These are phyloP conservation scores for Paecilomyces sp. DNA, from an alignment of 2,329 filamentous ascomycete species.

Conservation along the genomic window DNA sequence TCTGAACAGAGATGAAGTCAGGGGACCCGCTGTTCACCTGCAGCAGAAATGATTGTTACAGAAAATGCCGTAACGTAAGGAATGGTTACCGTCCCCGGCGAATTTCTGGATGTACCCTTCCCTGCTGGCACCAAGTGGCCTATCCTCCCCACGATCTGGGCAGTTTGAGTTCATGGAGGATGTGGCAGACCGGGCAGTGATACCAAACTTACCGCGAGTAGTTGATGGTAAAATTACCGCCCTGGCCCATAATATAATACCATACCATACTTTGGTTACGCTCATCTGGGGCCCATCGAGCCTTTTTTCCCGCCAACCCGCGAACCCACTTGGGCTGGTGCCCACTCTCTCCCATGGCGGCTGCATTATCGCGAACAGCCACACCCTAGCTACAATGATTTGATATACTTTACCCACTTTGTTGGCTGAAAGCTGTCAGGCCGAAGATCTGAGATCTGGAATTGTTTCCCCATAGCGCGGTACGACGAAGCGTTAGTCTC, in stretches of 20 bases:
- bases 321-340: background rate
- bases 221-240: background rate
- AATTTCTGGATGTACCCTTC: background rate
- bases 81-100: background rate
- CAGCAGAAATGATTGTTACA: too few species aligned
- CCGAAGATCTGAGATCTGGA: constrained; percentile 17
- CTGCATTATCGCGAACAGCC: background rate
- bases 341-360: background rate
- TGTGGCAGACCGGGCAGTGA: too few species aligned
- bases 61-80: too few species aligned
- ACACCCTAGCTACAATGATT: constrained; percentile 5
- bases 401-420: constrained; percentile 6
- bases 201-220: too few species aligned
- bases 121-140: background rate
- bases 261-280: background rate
- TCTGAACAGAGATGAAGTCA: too few species aligned
- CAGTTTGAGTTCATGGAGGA: too few species aligned
- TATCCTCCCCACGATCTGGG: constrained; percentile 20
- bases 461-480: constrained; percentile 7
- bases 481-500: constrained; percentile 2
- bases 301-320: background rate
- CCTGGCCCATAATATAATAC: background rate
- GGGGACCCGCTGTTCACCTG: too few species aligned
- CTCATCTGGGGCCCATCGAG: background rate
- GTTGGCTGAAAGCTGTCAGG: constrained; percentile 9